These are phyloP conservation scores for Elsinoe arachidis DNA, from an alignment of 2,329 filamentous ascomycete genomes.

Conservation along the genomic window DNA sequence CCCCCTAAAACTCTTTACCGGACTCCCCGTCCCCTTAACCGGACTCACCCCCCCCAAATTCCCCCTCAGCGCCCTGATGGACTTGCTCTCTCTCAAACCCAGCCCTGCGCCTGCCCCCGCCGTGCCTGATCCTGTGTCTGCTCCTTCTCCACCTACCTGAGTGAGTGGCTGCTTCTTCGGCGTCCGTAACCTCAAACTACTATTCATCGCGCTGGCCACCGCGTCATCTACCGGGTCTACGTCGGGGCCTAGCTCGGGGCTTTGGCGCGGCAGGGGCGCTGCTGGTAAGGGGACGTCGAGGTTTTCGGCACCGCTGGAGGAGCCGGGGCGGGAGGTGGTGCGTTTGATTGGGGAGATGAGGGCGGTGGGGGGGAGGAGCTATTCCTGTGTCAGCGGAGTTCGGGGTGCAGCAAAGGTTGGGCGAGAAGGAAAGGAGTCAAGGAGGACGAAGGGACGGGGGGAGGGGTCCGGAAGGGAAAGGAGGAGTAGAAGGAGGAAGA, in stretches of 20 bases:
- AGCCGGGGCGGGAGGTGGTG: neutral
- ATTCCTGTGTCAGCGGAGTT: neutral
- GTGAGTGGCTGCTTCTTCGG: neutral
- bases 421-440: neutral
- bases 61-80: neutral
- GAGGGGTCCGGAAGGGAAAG: too few relatives aligned
- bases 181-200: neutral
- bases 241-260: neutral
- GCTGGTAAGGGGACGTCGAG: neutral
- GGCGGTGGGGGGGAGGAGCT: neutral
- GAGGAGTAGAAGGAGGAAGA: too few relatives aligned
- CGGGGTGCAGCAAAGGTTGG: neutral
- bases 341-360: neutral
- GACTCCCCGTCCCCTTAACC: neutral
- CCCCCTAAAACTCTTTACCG: neutral
- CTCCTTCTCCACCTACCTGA: too few relatives aligned
- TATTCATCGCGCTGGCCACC: neutral
- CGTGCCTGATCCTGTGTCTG: too few relatives aligned
- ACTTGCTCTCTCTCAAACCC: neutral
- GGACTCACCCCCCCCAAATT: neutral
- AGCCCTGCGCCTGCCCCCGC: neutral
- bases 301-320: neutral
- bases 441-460: neutral
- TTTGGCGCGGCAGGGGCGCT: neutral
- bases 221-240: conserved; percentile 4